Evolutionary conservation across 495 filamentous ascomycete species (phyloP).

Genomic region (Lasiosphaeria miniovina): DNA sequence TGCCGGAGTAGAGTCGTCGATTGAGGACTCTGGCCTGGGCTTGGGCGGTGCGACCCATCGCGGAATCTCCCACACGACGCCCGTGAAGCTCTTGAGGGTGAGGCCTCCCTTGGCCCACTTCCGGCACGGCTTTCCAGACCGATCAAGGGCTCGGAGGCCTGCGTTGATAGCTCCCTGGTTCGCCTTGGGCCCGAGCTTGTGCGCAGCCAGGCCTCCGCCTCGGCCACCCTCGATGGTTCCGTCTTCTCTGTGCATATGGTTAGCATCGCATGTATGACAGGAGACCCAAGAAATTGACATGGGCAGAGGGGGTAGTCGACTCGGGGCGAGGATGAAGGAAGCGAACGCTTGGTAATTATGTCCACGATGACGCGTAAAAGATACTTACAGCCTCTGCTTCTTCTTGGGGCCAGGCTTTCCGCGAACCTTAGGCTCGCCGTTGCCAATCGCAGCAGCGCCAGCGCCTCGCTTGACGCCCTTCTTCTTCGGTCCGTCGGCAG

Average conservation of each 20-base stretch:
- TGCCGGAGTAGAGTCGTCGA: constrained; percentile 33
- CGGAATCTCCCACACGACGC: constrained; percentile 76
- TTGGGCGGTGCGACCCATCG: constrained; percentile 76
- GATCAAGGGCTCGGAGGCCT: constrained; percentile 87
- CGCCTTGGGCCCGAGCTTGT: constrained; percentile 93
- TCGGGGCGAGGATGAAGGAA: constrained; percentile 4
- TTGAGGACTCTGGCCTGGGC: constrained; percentile 34
- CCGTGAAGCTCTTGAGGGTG: constrained; percentile 88
- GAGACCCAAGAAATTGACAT: background rate
- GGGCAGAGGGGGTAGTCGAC: background rate
- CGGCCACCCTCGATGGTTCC: constrained; percentile 52
- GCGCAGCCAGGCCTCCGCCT: constrained; percentile 39
- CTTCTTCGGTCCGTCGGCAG: constrained; percentile 57
- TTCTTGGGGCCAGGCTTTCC: constrained; percentile 95
- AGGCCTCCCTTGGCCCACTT: constrained; percentile 84
- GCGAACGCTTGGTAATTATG: background rate
- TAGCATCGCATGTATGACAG: constrained; percentile 6
- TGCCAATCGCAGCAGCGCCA: constrained; percentile 47
- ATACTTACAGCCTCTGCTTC: constrained; percentile 83
- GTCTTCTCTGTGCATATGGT: constrained; percentile 52
- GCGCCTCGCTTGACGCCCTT: constrained; percentile 53
- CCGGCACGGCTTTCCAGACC: constrained; percentile 83
- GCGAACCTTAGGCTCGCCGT: constrained; percentile 55
- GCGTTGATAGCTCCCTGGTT: constrained; percentile 99
- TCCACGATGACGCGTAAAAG: background rate